Base-by-base conservation (phyloP, 23 red algal genomes). In the Gracilaria domingensis region DNA sequence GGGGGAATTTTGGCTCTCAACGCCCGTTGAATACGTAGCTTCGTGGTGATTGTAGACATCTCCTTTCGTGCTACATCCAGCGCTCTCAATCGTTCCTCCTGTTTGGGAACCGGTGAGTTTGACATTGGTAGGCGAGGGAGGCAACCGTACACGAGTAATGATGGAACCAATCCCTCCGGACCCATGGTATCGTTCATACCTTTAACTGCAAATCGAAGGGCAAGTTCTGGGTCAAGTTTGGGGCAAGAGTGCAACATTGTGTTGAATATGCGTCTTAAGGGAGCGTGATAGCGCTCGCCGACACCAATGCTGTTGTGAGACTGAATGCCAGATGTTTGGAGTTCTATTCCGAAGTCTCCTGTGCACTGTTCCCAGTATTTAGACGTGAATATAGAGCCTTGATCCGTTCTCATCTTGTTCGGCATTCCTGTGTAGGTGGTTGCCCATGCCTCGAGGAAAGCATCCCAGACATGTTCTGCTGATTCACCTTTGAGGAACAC, bases 211-310 rank as follows among this genome's bases (percentile, higher is more conserved):
- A 18, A 80, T 13, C 75, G 75, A 18, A 80, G 35, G 37, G 75
- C 48, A 17, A 54, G 12, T 1, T 54, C 75, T 6, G 37, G 8
- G 17, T 80, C 75, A 12, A 80, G 11, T 12, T 4, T 18, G 20
- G 37, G 75, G 48, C 44, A 45, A 18, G 1, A 2, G 9, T 44
- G 40, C 4, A 30, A 5, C 18, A 56, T 25, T 58, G 35, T 61
- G 39, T 82, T 59, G 28, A 80, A 90, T 21, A 79, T 67, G 12
- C 65, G 30, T 26, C 50, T 47, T 42, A 90, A 36, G 47, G 50
- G 86, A 37, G 57, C 75, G 59, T 79, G 69, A 54, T 90, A 80
- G 47, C 73, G 51, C 70, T 90, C 72, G 25, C 86, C 86, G 18
- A 40, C 11, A 17, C 86, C 50, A 36, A 64, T 90, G 35, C 0